Conservation (phyloP, 495 filamentous ascomycete genomes). For the Physcia stellaris region DNA sequence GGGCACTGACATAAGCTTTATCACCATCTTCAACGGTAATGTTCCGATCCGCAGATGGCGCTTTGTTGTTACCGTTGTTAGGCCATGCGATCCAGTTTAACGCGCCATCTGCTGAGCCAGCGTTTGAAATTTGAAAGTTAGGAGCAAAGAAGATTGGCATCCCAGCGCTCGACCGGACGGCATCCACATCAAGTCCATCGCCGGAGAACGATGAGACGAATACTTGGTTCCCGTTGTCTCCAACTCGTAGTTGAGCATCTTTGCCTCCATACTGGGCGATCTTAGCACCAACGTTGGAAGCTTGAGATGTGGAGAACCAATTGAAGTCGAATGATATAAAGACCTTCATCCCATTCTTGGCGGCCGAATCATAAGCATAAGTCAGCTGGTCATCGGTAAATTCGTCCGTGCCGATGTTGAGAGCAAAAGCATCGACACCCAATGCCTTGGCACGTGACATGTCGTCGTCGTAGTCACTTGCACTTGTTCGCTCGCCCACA, state of each 20-base stretch:
- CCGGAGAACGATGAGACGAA: slow-evolving; percentile 54
- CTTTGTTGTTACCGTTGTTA: slow-evolving; percentile 25
- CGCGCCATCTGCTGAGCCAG: slow-evolving; percentile 8
- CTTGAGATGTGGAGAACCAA: slow-evolving; percentile 31
- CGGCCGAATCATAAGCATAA: slow-evolving; percentile 43
- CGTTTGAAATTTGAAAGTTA: slow-evolving; percentile 23
- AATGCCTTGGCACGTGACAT: slow-evolving; percentile 44
- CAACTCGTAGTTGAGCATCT: slow-evolving; percentile 9
- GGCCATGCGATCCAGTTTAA: slow-evolving; percentile 62
- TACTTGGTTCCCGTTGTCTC: slow-evolving; percentile 38
- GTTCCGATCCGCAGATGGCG: slow-evolving; percentile 8
- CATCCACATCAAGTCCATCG: slow-evolving; percentile 32
- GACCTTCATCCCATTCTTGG: slow-evolving; percentile 43
- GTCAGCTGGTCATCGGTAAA: slow-evolving; percentile 40
- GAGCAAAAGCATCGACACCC: slow-evolving; percentile 59
- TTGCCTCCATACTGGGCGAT: slow-evolving; percentile 40
- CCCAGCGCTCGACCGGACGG: slow-evolving; percentile 25
- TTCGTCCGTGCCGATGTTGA: slow-evolving; percentile 48
- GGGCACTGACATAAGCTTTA: slow-evolving; percentile 32
- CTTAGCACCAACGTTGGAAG: slow-evolving; percentile 31
- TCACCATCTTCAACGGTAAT: slow-evolving; percentile 42
- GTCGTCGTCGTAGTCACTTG: slow-evolving; percentile 47
- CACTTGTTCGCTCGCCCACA: too few relatives aligned
- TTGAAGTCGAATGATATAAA: slow-evolving; percentile 63
- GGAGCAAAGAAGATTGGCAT: slow-evolving; percentile 42